phyloP scores from a whole-genome alignment of 1,139 yeast genomes.

The Yarrowia galli region DNA sequence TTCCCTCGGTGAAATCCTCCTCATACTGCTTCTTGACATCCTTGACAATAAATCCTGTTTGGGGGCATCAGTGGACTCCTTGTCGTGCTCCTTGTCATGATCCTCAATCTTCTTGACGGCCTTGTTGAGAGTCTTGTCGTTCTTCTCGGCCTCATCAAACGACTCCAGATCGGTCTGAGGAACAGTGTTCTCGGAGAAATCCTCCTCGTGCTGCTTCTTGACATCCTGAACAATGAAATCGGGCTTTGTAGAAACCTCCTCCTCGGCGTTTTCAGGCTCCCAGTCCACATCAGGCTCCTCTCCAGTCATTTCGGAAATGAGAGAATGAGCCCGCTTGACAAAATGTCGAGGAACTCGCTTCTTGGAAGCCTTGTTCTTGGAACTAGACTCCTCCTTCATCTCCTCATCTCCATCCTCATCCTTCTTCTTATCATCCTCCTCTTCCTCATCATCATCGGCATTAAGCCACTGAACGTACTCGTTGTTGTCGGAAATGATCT shows the following conservation, averaged over 20 bases:
- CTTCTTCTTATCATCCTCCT: neutral
- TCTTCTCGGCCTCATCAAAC: slow-evolving; percentile 42
- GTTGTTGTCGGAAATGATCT: slow-evolving; percentile 50
- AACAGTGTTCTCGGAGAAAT: slow-evolving; percentile 40
- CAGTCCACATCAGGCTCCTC: slow-evolving; percentile 29
- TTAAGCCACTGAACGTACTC: slow-evolving; percentile 24
- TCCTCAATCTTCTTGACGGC: slow-evolving; percentile 19
- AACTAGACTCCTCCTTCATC: slow-evolving; percentile 6
- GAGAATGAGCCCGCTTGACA: slow-evolving; percentile 14
- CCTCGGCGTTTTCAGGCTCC: slow-evolving; percentile 47
- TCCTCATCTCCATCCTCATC: slow-evolving; percentile 1
- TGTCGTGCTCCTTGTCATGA: neutral
- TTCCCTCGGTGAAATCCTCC: slow-evolving; percentile 14
- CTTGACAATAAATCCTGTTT: slow-evolving; percentile 24
- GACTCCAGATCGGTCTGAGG: slow-evolving; percentile 37
- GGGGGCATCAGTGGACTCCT: neutral
- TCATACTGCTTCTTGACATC: slow-evolving; percentile 13
- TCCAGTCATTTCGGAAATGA: slow-evolving; percentile 24
- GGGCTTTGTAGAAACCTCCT: slow-evolving; percentile 45
- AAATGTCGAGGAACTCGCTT: slow-evolving; percentile 12
- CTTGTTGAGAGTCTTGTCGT: slow-evolving; percentile 38
- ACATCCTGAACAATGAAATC: slow-evolving; percentile 47
- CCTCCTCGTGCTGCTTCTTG: slow-evolving; percentile 45
- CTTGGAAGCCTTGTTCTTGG: slow-evolving; percentile 1
- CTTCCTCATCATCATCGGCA: slow-evolving; percentile 36